Base-by-base conservation (phyloP, 148 eudicot genomes). In the Spergularia bocconei region DNA sequence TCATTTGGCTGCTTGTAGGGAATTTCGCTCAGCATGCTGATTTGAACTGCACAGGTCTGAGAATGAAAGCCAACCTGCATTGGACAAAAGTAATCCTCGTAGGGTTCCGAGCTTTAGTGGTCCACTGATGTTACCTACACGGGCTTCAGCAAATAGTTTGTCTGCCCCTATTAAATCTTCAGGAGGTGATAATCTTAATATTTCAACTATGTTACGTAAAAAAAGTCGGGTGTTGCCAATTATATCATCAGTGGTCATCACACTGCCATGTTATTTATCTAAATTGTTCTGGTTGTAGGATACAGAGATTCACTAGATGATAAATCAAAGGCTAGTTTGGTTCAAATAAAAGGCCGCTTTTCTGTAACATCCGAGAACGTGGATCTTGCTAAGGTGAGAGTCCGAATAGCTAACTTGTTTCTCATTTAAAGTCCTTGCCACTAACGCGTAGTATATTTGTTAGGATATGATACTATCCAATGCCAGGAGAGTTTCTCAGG, bases 151-250 rank as follows among this genome's bases (percentile, higher is more conserved):
- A 71, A 95, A 95, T 81, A 95, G 98, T 86, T 87, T 92, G 77
- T 95, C 98, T 67, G 98, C 98, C 77, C 98, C 98, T 29, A 92
- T 92, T 62, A 95, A 95, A 82, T 84, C 97, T 33, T 90, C 98
- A 36, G 91, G 87, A 86, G 98, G 98, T 95, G 69, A 78, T 38
- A 44, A 66, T 50, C 55, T 50, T 44, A 44, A 58, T 17, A 66
- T 58, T 59, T 23, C 63, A 47, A 48, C 53, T 63, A 61, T 47
- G 71, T 60, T 19, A 25, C 25, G 6, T 8, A 25, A 59, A 55
- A 6, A 13, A 63, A 20, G 13, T 36, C 11, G 55, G 25, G 17
- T 58, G 38, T 8, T 75, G 71, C 39, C 67, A 58, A 19, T 64
- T 33, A 48, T 79, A 39, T 13, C 17, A 14, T 63, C 67, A 33